phyloP scores from a whole-genome alignment of 768 basidiomycete genomes.

The Obba rivulosa region DNA sequence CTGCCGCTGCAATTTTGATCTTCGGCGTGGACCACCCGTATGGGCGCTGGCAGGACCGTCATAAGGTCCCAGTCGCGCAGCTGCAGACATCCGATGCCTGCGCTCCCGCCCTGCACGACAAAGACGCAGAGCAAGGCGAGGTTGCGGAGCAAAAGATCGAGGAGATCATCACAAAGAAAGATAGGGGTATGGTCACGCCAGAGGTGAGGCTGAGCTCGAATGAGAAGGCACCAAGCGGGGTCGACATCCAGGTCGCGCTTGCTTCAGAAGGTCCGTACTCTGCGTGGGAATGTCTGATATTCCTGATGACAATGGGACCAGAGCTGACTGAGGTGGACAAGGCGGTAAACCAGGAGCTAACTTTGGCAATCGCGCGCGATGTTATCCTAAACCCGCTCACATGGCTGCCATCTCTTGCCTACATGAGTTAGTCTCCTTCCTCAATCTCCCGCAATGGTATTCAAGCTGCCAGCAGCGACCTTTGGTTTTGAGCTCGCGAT shows the following conservation, averaged over 20 bases:
- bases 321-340: slow-evolving; percentile 30
- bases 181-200: too few relatives aligned
- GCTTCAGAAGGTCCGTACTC: too few relatives aligned
- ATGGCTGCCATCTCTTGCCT: slow-evolving; percentile 50
- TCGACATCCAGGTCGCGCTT: too few relatives aligned
- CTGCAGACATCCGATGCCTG: slow-evolving; percentile 15
- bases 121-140: slow-evolving; percentile 11
- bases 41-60: slow-evolving; percentile 46
- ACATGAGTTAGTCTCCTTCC: slow-evolving; percentile 17
- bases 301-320: too few relatives aligned
- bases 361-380: slow-evolving; percentile 23
- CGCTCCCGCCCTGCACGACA: slow-evolving; percentile 26
- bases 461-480: slow-evolving; percentile 24
- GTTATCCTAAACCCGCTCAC: slow-evolving; percentile 41
- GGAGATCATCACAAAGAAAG: neutral
- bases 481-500: slow-evolving; percentile 57
- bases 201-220: too few relatives aligned
- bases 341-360: slow-evolving; percentile 31
- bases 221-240: too few relatives aligned
- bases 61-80: slow-evolving; percentile 29
- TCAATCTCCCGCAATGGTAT: neutral
- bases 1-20: slow-evolving; percentile 35
- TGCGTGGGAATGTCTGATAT: too few relatives aligned
- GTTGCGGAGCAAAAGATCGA: neutral
- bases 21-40: slow-evolving; percentile 52